Evolutionary conservation across 345 rosid genomes (phyloP), one percentile per base, ranked within the genome.

Genomic region (Gossypium arboreum): DNA sequence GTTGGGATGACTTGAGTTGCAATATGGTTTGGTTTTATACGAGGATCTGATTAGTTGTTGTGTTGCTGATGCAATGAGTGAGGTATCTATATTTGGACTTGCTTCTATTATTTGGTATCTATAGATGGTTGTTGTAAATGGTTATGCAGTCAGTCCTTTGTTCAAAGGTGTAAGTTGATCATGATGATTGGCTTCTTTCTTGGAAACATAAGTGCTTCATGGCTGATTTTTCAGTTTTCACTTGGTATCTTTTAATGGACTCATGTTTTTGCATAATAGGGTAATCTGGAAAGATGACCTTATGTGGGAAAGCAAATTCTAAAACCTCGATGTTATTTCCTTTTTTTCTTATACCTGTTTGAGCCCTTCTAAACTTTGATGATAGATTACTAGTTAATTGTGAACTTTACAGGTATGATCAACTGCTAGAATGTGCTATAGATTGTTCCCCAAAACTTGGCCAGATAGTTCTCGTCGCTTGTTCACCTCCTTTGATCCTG

Each of bases 41-140:
- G 99, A 91, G 83, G 98, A 91, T 79, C 69, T 95, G 76, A 93
- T 93, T 48, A 85, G 88, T 78, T 95, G 98, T 79, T 91, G 98
- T 64, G 97, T 90, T 81, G 94, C 89, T 17, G 99, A 95, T 88
- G 99, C 99, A 76, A 95, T 95, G 96, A 95, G 99, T 78, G 99
- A 95, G 99, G 98, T 95, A 85, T 58, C 50, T 56, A 47, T 75
- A 43, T 69, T 64, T 7, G 3, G 25, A 74, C 27, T 51, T 29
- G 41, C 12, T 78, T 65, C 6, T 72, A 0, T 43, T 16, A 7
- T 47, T 15, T 51, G 25, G 15, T 54, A 7, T 17, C 10, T 16
- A 54, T 54, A 54, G 17, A 54, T 25, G 54, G 77, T 48, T 58
- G 47, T 10, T 43, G 61, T 11, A 45, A 4, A 12, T 45, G 1